Percentiles rank a stretch among this genome's conserved stretches.
Evolutionary conservation across 2,329 filamentous ascomycete species (phyloP).

Genomic region (Penicillium sp.): DNA sequence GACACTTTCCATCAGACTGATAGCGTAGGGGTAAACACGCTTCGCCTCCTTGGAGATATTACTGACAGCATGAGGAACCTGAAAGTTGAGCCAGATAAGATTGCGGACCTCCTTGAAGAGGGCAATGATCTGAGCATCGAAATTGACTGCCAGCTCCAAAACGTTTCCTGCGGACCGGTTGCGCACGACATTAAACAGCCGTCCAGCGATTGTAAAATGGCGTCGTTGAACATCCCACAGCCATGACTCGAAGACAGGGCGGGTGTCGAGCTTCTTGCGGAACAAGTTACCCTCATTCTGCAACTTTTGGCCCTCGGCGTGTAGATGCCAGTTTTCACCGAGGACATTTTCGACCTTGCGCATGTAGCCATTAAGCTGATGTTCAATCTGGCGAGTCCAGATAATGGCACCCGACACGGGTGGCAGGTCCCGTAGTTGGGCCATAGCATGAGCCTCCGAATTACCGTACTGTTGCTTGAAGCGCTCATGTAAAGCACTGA

Average conservation of each 20-base stretch:
- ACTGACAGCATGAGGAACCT: slow-evolving; percentile 89
- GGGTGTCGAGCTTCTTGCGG: slow-evolving; percentile 91
- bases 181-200: slow-evolving; percentile 83
- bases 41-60: slow-evolving; percentile 99
- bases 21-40: slow-evolving; percentile 94
- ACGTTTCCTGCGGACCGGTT: slow-evolving; percentile 88
- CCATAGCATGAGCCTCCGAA: slow-evolving; percentile 97
- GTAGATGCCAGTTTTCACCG: slow-evolving; percentile 88
- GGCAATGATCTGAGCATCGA: slow-evolving; percentile 94
- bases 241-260: slow-evolving; percentile 94
- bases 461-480: slow-evolving; percentile 99
- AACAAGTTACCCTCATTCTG: slow-evolving; percentile 90
- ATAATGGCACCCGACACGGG: slow-evolving; percentile 97
- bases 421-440: slow-evolving; percentile 89
- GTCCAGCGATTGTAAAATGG: slow-evolving; percentile 86
- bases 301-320: slow-evolving; percentile 91
- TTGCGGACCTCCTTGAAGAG: slow-evolving; percentile 99
- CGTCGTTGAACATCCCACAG: slow-evolving; percentile 82
- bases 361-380: slow-evolving; percentile 95
- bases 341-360: slow-evolving; percentile 98
- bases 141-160: slow-evolving; percentile 89
- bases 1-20: slow-evolving; percentile 98
- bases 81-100: slow-evolving; percentile 89
- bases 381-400: slow-evolving; percentile 95
- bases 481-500: slow-evolving; percentile 85